Base-by-base conservation (phyloP, 331 rosid species). In the Prunus yedoensis region DNA sequence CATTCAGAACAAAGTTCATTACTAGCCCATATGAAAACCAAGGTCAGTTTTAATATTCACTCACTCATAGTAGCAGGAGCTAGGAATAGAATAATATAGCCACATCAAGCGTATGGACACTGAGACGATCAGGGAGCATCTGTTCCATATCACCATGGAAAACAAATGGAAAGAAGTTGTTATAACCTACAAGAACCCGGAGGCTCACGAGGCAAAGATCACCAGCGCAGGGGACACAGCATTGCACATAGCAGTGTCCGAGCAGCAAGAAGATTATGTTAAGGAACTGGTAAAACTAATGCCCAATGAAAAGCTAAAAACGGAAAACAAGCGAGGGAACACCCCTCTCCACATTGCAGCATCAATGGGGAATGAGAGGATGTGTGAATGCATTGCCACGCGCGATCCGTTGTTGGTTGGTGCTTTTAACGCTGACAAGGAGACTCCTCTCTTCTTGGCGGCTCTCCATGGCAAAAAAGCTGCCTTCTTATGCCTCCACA, bases 391-490 rank as follows among this genome's bases (percentile, higher is more conserved):
- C 43, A 81, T 89, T 0, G 84, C 80, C 10, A 58, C 77, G 0
- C 28, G 0, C 0, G 0, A 70, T 0, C 13, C 7, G 0, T 9
- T 4, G 0, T 52, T 90, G 78, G 49, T 79, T 5, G 72, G 65
- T 13, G 12, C 3, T 20, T 76, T 73, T 4, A 90, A 90, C 79
- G 5, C 5, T 3, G 84, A 83, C 0, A 77, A 69, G 0, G 88
- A 86, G 84, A 83, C 89, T 0, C 91, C 96, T 62, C 76, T 88
- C 12, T 88, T 84, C 75, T 10, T 86, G 68, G 89, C 93, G 1
- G 91, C 83, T 53, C 75, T 77, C 1, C 25, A 63, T 45, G 93
- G 90, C n/a, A 70, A 54, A 21, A 83, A 35, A 59, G 12, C 72
- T 0, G 85, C 80, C 18, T 85, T 87, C 18, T 73, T 78, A 8